Evolutionary conservation across 441 rosid species (phyloP), one percentile per base, ranked within the genome.

Genomic region (Populus hybrid): DNA sequence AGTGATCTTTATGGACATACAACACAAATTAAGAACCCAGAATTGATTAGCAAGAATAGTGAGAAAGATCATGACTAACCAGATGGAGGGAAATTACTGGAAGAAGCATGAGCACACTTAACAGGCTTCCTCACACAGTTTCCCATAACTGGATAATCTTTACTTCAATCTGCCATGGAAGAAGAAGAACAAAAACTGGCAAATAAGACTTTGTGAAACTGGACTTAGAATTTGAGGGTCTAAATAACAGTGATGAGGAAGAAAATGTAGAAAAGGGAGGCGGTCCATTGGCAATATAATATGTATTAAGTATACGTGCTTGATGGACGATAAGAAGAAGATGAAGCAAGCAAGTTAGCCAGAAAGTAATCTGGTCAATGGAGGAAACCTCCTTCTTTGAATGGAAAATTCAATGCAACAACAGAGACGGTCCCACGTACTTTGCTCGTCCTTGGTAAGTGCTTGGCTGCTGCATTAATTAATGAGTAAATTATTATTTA

Each of bases 61-160:
- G 1, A 75, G 29, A 63, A n/a, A 50, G 64, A 36, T 14, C 0
- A 10, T 50, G 31, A 81, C 84, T 0, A 45, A 88, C 90, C 90
- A 63, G 86, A 24, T 40, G 80, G 69, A 16, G 61, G 20, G 40
- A 85, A 73, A 33, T 21, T 76, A 74, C 42, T 40, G 36, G 92
- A 85, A 42, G 94, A 87, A 80, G 85, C 89, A 77, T 88, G 92
- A 66, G 88, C 87, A 31, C 88, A 87, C 77, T 89, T 88, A 45
- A 80, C 86, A 36, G 94, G 87, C 71, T 81, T 81, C 36, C 84
- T 64, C 65, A 80, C 83, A 79, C 90, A 90, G 76, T 83, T 84
- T 24, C 92, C 92, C 94, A 90, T 89, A 21, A 35, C 72, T 18
- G 65, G 68, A 69, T 0, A 36, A 2, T 33, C 2, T 45, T 45